These are phyloP conservation scores for Leptographium flavum DNA, from an alignment of 2,329 filamentous ascomycete genomes.

Conservation along the genomic window DNA sequence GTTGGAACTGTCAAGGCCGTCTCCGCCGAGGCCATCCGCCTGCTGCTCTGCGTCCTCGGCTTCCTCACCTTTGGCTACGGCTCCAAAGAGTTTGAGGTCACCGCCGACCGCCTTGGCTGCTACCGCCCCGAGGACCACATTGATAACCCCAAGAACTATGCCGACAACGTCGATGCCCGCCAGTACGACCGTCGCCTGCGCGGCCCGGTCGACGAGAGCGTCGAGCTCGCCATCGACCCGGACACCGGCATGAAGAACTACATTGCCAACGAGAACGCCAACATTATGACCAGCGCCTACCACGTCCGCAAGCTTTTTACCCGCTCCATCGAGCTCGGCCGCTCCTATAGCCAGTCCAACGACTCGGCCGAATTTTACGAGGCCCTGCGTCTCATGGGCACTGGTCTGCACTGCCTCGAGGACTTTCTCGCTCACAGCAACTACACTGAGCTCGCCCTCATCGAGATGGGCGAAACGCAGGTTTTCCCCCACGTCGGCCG, in stretches of 20 bases:
- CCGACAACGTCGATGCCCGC: slow-evolving; percentile 74
- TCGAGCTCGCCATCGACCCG: slow-evolving; percentile 66
- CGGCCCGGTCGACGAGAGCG: slow-evolving; percentile 63
- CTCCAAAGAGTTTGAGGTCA: slow-evolving; percentile 76
- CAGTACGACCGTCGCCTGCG: slow-evolving; percentile 70
- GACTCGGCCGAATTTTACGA: slow-evolving; percentile 74
- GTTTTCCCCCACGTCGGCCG: slow-evolving; percentile 81
- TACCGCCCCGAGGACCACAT: slow-evolving; percentile 77
- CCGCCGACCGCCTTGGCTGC: slow-evolving; percentile 61
- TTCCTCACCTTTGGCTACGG: slow-evolving; percentile 82
- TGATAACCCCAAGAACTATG: slow-evolving; percentile 69
- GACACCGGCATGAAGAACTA: slow-evolving; percentile 80
- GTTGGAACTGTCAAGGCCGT: slow-evolving; percentile 86
- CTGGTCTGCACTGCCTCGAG: slow-evolving; percentile 69
- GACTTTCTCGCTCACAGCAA: slow-evolving; percentile 92
- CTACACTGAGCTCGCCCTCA: slow-evolving; percentile 76
- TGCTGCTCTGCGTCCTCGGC: slow-evolving; percentile 75
- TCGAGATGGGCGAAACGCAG: slow-evolving; percentile 67
- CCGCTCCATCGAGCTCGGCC: slow-evolving; percentile 65
- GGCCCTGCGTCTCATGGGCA: slow-evolving; percentile 73
- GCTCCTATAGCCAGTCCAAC: slow-evolving; percentile 50
- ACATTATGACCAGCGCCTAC: slow-evolving; percentile 69
- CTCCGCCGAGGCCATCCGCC: slow-evolving; percentile 78
- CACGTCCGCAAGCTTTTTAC: slow-evolving; percentile 63
- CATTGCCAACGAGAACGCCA: slow-evolving; percentile 69